phyloP scores from a whole-genome alignment of 768 basidiomycete genomes.

The Tricholoma flavovirens region DNA sequence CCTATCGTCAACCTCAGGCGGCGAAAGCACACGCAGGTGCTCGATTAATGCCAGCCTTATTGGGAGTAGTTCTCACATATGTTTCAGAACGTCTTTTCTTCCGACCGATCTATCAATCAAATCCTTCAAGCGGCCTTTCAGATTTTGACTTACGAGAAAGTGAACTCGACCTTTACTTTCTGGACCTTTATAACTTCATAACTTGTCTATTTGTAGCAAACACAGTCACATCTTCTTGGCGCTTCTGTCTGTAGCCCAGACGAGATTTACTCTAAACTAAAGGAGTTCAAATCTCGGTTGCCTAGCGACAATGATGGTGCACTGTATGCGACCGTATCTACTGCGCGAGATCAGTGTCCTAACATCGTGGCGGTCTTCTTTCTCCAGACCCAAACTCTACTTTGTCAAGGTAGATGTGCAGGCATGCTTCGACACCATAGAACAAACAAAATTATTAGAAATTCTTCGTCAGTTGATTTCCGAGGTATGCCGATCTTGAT shows the following conservation, averaged over 20 bases:
- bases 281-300: constrained; percentile 57
- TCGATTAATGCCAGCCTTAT: constrained; percentile 8
- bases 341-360: neutral
- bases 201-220: constrained; percentile 38
- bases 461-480: constrained; percentile 72
- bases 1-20: constrained; percentile 88
- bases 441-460: constrained; percentile 76
- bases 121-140: constrained; percentile 80
- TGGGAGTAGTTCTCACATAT: neutral
- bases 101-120: constrained; percentile 76
- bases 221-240: constrained; percentile 60
- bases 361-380: neutral
- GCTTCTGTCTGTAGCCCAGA: constrained; percentile 79
- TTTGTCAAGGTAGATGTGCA: constrained; percentile 97
- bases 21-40: constrained; percentile 31
- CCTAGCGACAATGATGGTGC: constrained; percentile 33
- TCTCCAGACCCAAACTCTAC: constrained; percentile 73
- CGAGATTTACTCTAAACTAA: constrained; percentile 74
- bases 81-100: constrained; percentile 25
- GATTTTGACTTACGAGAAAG: constrained; percentile 86
- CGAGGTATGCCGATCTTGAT: constrained; percentile 41
- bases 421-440: constrained; percentile 95
- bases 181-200: neutral
- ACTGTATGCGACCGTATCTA: constrained; percentile 39
- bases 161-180: constrained; percentile 18